Base-by-base conservation (phyloP, 108 stramenopile genomes). In the Fragilariopsis cylindrus region DNA sequence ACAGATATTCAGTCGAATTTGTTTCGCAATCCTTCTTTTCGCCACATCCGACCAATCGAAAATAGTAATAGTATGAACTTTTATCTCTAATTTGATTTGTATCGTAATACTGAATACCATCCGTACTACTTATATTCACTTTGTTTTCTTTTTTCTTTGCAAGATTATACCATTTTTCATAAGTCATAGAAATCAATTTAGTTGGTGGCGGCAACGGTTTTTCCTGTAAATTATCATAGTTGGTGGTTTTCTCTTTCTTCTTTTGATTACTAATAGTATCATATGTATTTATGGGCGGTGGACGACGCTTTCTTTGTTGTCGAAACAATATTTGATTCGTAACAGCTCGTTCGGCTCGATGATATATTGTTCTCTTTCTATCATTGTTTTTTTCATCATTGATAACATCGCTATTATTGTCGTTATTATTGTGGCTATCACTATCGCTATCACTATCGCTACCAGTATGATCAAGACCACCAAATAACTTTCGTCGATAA, bases 251-350 rank as follows among this genome's bases (percentile, higher is more conserved):
- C 70, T 60, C 48, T 8, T 76, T 30, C 30, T 2, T 30, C 30
- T 30, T 30, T 30, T 30, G 30, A 30, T 30, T 2, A 30, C 30
- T 2, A 0, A 30, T 30, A 30, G 30, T 30, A 30, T 30, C 12
- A 45, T 63, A 42, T 7, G 21, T 5, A 30, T 42, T 39, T 18
- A 39, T 15, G 19, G 21, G 15, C 7, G 62, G 62, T 63, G 30
- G 30, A 5, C 7, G 18, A n/a, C 43, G 8, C 1, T 46, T 65
- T 13, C 16, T 5, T 50, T n/a, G 48, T n/a, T 68, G 67, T 12
- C 88, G 98, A 73, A 96, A 99, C 98, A 99, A 96, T 85, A 98
- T 97, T 70, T 98, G 98, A 78, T 98, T 98, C 81, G 89, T 91
- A 1, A 69, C 77, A 18, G 82, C 84, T 62, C 88, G 84, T 83